phyloP scores from a whole-genome alignment of 352 stramenopile species.

The Globisporangium nunn region DNA sequence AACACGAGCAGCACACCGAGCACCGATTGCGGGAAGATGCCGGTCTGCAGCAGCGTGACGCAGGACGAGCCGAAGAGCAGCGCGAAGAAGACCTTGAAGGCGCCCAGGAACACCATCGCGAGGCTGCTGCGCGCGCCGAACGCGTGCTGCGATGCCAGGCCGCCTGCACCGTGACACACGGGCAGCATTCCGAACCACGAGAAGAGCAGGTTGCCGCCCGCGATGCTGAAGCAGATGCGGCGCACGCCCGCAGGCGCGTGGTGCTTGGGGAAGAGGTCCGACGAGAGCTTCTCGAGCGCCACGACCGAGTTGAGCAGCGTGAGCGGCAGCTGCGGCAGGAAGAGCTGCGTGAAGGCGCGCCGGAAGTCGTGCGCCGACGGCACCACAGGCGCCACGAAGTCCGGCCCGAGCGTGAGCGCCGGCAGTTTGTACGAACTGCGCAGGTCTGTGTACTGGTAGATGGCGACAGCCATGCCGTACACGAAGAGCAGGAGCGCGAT shows the following conservation, averaged over 20 bases:
- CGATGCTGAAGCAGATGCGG: conserved; percentile 65
- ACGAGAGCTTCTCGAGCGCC: conserved; percentile 83
- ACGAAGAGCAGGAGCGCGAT: conserved; percentile 60
- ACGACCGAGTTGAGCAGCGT: conserved; percentile 92
- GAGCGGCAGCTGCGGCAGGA: conserved; percentile 88
- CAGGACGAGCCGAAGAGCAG: conserved; percentile 81
- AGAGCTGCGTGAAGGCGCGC: conserved; percentile 79
- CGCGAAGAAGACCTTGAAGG: conserved; percentile 87
- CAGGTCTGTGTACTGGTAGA: conserved; percentile 50
- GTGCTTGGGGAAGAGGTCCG: conserved; percentile 85
- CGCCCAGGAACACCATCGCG: conserved; percentile 85
- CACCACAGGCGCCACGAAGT: conserved; percentile 50
- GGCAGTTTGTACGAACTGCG: conserved; percentile 46
- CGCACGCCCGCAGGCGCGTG: conserved; percentile 44
- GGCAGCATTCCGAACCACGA: conserved; percentile 89
- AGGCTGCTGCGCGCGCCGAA: conserved; percentile 89
- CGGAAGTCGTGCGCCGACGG: conserved; percentile 52
- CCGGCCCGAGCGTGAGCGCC: conserved; percentile 37
- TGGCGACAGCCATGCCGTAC: conserved; percentile 59
- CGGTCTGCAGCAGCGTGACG: conserved; percentile 43
- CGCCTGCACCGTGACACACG: conserved; percentile 90
- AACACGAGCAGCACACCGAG: conserved; percentile 58
- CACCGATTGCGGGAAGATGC: conserved; percentile 50
- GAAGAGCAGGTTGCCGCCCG: conserved; percentile 77
- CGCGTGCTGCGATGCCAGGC: conserved; percentile 88